Evolutionary conservation across 805 yeast genomes (phyloP).

Genomic region (Brettanomyces bruxellensis): DNA sequence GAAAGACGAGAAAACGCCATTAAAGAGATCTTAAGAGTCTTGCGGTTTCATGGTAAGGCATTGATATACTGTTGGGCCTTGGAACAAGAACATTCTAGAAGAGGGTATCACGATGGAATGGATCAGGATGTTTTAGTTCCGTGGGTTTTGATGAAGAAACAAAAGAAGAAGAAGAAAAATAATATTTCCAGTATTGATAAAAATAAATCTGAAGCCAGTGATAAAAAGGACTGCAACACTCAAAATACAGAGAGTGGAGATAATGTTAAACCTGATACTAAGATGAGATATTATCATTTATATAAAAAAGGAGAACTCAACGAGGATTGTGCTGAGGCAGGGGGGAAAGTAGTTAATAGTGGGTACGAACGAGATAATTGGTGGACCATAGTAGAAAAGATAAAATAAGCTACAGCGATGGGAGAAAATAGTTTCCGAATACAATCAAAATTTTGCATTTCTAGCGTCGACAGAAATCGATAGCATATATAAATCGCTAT

Average conservation of each 20-base stretch:
- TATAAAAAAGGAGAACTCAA: conserved; percentile 79
- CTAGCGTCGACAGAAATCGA: neutral
- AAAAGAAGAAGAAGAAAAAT: conserved; percentile 26
- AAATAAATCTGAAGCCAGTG: neutral
- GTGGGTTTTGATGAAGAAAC: conserved; percentile 68
- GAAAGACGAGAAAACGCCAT: conserved; percentile 76
- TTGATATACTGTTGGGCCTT: conserved; percentile 94
- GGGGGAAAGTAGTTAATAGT: conserved; percentile 51
- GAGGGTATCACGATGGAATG: conserved; percentile 89
- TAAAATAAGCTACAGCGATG: conserved; percentile 4
- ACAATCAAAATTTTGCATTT: neutral
- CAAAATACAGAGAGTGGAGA: conserved; percentile 8
- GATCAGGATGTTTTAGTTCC: conserved; percentile 93
- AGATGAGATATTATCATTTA: conserved; percentile 81
- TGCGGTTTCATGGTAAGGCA: conserved; percentile 56
- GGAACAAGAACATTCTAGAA: conserved; percentile 77
- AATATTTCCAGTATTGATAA: conserved; percentile 2
- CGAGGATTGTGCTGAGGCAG: conserved; percentile 61
- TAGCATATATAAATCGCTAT: neutral
- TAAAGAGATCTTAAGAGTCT: conserved; percentile 45
- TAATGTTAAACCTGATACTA: conserved; percentile 34
- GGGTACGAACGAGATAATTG: conserved; percentile 95
- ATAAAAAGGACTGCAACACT: conserved; percentile 15
- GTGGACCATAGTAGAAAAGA: conserved; percentile 57
- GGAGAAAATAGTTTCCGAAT: neutral